Evolutionary conservation across 2,329 filamentous ascomycete genomes (phyloP).

Genomic region (Penicillium sp.): DNA sequence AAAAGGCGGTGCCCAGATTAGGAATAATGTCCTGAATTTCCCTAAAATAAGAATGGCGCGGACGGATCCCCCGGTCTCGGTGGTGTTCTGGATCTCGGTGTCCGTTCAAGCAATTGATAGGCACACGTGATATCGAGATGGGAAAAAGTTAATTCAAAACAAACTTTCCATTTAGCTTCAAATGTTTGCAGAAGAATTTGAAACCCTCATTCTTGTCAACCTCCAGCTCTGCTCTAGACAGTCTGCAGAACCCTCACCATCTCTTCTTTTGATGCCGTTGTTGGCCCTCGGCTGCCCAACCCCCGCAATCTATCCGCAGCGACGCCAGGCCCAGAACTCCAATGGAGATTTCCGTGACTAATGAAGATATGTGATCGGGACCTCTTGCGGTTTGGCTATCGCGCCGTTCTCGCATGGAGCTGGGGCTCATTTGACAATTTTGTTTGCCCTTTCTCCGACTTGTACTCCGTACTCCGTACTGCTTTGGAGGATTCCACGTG

Average conservation of each 20-base stretch:
- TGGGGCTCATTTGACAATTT: slow-evolving; percentile 31
- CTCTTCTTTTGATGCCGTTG: slow-evolving; percentile 1
- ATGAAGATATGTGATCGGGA: slow-evolving; percentile 30
- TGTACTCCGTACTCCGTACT: too few species aligned
- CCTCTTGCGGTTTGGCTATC: slow-evolving; percentile 26
- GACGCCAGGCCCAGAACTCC: slow-evolving; percentile 2
- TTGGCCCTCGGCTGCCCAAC: slow-evolving; percentile 8
- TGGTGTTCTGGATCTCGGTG: slow-evolving; percentile 9
- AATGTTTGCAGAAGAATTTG: too few species aligned
- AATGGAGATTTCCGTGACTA: slow-evolving; percentile 13
- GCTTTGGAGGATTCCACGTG: slow-evolving; percentile 29
- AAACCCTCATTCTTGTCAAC: neutral
- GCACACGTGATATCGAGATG: slow-evolving; percentile 13
- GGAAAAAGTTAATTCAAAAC: slow-evolving; percentile 7
- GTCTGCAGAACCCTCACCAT: neutral
- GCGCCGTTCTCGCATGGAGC: slow-evolving; percentile 25
- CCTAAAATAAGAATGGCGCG: neutral
- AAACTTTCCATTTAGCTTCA: neutral
- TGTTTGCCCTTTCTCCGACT: slow-evolving; percentile 28
- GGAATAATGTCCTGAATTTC: too few species aligned
- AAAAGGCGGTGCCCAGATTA: too few species aligned
- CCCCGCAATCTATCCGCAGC: slow-evolving; percentile 7
- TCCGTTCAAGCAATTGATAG: slow-evolving; percentile 9
- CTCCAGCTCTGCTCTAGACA: neutral
- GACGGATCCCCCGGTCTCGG: slow-evolving; percentile 1